Evolutionary conservation across 1,284 basidiomycete genomes (phyloP).

Genomic region (Ganoderma meredithae): DNA sequence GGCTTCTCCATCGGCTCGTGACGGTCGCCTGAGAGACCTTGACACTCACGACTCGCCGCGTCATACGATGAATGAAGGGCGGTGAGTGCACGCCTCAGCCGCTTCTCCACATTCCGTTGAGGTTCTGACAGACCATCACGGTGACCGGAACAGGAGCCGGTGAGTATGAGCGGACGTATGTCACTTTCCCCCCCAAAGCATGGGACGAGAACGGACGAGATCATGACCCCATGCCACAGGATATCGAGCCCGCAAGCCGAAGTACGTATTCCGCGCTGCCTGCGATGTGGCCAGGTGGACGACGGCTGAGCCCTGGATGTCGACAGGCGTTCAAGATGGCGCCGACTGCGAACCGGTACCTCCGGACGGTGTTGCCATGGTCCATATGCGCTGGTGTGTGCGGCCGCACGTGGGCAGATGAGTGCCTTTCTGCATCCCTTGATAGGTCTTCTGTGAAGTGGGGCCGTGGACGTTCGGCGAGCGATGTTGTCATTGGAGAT

Average conservation of each 20-base stretch:
- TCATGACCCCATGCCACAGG: conserved; percentile 10
- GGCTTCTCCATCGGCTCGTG: conserved; percentile 14
- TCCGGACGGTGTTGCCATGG: conserved; percentile 7
- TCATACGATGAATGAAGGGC: not conserved
- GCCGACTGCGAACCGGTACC: conserved; percentile 9
- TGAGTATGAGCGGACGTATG: conserved; percentile 5
- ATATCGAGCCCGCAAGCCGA: conserved; percentile 21
- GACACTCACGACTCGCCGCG: not conserved
- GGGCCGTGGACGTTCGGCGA: conserved; percentile 8
- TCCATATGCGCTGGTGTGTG: not conserved
- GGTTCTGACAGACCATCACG: conserved; percentile 12
- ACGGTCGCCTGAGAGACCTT: conserved; percentile 7
- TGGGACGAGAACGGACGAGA: conserved; percentile 7
- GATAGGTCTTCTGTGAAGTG: conserved; percentile 11
- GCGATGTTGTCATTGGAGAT: conserved; percentile 12
- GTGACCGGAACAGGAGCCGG: conserved; percentile 14
- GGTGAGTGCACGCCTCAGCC: conserved; percentile 12
- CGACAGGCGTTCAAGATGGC: conserved; percentile 9
- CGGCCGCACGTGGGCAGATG: conserved; percentile 13
- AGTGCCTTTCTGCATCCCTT: conserved; percentile 14
- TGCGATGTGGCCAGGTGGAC: not conserved
- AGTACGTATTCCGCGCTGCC: conserved; percentile 1
- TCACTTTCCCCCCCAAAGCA: conserved; percentile 11
- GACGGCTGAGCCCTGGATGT: not conserved
- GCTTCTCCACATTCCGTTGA: conserved; percentile 3